phyloP scores from a whole-genome alignment of 2,329 filamentous ascomycete species.

The Didymella pinodella region DNA sequence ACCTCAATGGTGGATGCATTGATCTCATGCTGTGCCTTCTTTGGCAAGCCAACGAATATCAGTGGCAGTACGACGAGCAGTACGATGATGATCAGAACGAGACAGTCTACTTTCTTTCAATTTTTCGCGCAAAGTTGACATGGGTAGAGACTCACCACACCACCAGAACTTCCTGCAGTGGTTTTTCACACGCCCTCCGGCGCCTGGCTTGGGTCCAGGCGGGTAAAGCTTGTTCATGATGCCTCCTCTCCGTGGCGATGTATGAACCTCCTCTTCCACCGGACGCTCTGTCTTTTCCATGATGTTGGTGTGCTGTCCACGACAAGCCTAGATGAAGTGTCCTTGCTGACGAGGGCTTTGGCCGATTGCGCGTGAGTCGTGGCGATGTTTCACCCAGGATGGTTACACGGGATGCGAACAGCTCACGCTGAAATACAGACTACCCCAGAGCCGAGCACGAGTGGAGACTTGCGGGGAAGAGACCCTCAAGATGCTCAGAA shows the following conservation, averaged over 20 bases:
- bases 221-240: slow-evolving; percentile 47
- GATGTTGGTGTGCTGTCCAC: slow-evolving; percentile 6
- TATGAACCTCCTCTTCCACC: slow-evolving; percentile 30
- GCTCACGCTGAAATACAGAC: slow-evolving; percentile 15
- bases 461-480: slow-evolving; percentile 41
- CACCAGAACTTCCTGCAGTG: slow-evolving; percentile 52
- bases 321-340: not conserved
- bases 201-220: slow-evolving; percentile 43
- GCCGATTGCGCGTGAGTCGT: not conserved
- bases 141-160: slow-evolving; percentile 42
- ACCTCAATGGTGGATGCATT: slow-evolving; percentile 61
- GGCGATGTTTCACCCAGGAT: not conserved
- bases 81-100: slow-evolving; percentile 59
- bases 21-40: slow-evolving; percentile 64
- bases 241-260: slow-evolving; percentile 35
- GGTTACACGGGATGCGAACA: slow-evolving; percentile 10
- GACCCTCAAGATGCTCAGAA: slow-evolving; percentile 28
- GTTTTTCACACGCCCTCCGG: slow-evolving; percentile 45
- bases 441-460: slow-evolving; percentile 19
- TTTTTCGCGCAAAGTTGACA: not conserved
- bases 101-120: slow-evolving; percentile 48
- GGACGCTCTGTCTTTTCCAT: slow-evolving; percentile 36
- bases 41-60: slow-evolving; percentile 66
- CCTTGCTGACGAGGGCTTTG: not conserved
- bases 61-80: slow-evolving; percentile 66